phyloP scores from a whole-genome alignment of 192 early-diverging fungal species.

The Backusella tuberculispora region DNA sequence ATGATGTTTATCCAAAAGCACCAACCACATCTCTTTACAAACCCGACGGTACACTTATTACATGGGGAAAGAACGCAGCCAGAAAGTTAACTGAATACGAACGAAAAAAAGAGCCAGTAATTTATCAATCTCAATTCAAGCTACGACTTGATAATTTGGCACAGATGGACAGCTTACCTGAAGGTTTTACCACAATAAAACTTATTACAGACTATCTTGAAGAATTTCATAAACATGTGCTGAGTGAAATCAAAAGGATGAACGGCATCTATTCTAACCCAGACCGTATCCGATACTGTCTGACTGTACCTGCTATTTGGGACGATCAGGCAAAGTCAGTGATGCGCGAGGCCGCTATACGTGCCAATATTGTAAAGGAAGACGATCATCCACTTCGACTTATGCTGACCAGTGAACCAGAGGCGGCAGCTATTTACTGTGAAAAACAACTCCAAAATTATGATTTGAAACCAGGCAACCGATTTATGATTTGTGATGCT shows the following conservation, averaged over 20 bases:
- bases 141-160: not conserved
- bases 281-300: constrained; percentile 46
- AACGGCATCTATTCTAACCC: constrained; percentile 42
- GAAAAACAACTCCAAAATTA: constrained; percentile 48
- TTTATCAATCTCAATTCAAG: constrained; percentile 15
- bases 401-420: constrained; percentile 41
- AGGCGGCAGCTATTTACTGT: constrained; percentile 53
- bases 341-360: constrained; percentile 52
- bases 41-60: not conserved
- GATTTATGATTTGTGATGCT: constrained; percentile 53
- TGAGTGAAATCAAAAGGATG: constrained; percentile 38
- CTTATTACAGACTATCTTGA: constrained; percentile 46
- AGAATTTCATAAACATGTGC: constrained; percentile 46
- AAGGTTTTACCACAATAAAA: not conserved
- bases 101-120: not conserved
- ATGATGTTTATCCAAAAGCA: not conserved
- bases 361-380: constrained; percentile 47
- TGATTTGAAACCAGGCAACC: constrained; percentile 42
- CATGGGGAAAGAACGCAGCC: not conserved
- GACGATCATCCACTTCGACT: constrained; percentile 49
- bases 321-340: constrained; percentile 48
- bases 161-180: not conserved
- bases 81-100: not conserved
- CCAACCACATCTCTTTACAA: constrained; percentile 8
- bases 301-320: constrained; percentile 58